A percentile compares a stretch with the other conserved stretches of the same genome.
These are phyloP conservation scores for Lipomyces orientalis DNA, from an alignment of 805 yeast genomes.

Conservation along the genomic window DNA sequence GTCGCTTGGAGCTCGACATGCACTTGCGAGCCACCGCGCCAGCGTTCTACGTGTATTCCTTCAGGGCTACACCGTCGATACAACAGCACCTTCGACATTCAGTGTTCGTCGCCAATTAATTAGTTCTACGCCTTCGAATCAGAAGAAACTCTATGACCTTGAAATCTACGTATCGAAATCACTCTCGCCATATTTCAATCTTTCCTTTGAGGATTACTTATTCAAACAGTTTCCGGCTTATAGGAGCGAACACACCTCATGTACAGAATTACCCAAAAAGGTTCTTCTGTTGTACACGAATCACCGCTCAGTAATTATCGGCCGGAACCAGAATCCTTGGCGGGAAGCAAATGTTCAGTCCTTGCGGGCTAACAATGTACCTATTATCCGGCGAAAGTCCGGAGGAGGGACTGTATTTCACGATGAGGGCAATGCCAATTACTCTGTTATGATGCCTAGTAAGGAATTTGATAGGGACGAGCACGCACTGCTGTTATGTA, in stretches of 20 bases:
- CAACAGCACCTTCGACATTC: background rate
- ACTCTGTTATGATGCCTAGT: slow-evolving; percentile 75
- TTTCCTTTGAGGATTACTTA: slow-evolving; percentile 81
- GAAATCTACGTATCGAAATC: slow-evolving; percentile 63
- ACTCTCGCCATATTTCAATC: slow-evolving; percentile 70
- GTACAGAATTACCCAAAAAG: slow-evolving; percentile 43
- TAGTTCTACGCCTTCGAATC: background rate
- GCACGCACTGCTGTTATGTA: slow-evolving; percentile 56
- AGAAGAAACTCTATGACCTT: background rate
- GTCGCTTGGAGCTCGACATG: background rate
- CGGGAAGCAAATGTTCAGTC: slow-evolving; percentile 73
- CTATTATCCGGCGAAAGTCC: slow-evolving; percentile 75
- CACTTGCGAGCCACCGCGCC: background rate
- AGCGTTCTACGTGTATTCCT: background rate
- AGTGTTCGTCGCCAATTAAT: background rate
- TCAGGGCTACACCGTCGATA: background rate
- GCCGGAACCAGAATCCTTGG: slow-evolving; percentile 96
- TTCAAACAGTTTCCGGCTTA: slow-evolving; percentile 66
- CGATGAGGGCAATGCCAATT: slow-evolving; percentile 86
- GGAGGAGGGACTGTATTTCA: slow-evolving; percentile 99
- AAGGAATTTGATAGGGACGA: slow-evolving; percentile 63
- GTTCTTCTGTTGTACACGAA: slow-evolving; percentile 77
- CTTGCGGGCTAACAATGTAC: slow-evolving; percentile 58
- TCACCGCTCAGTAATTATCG: slow-evolving; percentile 86
- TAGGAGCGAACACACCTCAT: background rate